phyloP scores from a whole-genome alignment of 2,329 filamentous ascomycete species.

The Paramyrothecium roridum region DNA sequence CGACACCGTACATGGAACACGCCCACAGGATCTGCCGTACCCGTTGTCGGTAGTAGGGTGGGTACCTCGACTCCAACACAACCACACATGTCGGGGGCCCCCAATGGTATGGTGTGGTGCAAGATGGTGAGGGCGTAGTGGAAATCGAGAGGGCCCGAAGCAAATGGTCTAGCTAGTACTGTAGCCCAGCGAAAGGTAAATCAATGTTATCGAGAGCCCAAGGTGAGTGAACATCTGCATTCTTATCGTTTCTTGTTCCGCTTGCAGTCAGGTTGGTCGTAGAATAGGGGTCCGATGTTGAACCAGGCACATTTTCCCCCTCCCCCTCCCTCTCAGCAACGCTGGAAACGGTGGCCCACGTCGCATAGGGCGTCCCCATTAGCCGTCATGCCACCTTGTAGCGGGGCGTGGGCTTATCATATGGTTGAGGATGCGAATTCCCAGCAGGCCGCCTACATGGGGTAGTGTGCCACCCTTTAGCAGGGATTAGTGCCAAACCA shows the following conservation, averaged over 20 bases:
- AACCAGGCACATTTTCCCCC: no score
- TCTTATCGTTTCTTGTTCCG: no score
- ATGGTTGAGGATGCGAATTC: no score
- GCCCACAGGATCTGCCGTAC: background rate
- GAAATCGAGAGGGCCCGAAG: background rate
- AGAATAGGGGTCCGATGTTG: constrained; percentile 10
- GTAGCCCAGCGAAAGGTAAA: no score
- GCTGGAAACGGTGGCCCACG: constrained; percentile 11
- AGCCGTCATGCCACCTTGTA: no score
- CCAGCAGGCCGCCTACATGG: constrained; percentile 11
- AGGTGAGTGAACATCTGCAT: no score
- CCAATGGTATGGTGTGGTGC: background rate
- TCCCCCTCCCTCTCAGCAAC: no score
- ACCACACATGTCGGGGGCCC: constrained; percentile 18
- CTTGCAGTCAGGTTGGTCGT: no score
- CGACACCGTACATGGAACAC: background rate
- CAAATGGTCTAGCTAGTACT: background rate
- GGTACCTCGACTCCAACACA: constrained; percentile 23
- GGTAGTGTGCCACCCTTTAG: constrained; percentile 10
- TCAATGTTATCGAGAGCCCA: no score
- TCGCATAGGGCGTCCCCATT: no score
- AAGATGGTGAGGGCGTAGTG: background rate
- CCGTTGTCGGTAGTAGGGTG: constrained; percentile 19
- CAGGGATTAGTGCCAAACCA: constrained; percentile 18
- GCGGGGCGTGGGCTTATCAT: no score